Percentiles rank a stretch among this genome's conserved stretches.
Conservation (phyloP, 1,139 yeast species). For the Debaryomyces sp. region DNA sequence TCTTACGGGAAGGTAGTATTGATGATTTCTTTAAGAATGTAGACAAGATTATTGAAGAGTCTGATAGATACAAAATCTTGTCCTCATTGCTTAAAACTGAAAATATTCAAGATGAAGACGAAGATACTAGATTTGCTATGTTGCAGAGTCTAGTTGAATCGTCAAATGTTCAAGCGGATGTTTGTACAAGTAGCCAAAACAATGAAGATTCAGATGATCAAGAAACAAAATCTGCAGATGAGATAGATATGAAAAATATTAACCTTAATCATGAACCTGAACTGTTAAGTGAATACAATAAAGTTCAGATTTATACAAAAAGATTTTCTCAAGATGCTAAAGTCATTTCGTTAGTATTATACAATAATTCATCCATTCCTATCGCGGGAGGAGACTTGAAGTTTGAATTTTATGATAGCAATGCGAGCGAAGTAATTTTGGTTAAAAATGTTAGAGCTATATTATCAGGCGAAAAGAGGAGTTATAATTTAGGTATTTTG, state of each 20-base stretch:
- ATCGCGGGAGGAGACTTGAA: slow-evolving; percentile 35
- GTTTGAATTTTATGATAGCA: slow-evolving; percentile 26
- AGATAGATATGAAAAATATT: not conserved
- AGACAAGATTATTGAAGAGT: slow-evolving; percentile 23
- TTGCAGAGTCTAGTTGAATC: slow-evolving; percentile 23
- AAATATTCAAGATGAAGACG: slow-evolving; percentile 17
- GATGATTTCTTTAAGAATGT: slow-evolving; percentile 25
- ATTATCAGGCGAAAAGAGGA: slow-evolving; percentile 29
- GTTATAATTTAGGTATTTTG: slow-evolving; percentile 19
- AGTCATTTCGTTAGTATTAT: slow-evolving; percentile 30
- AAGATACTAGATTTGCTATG: slow-evolving; percentile 25
- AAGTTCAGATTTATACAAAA: slow-evolving; percentile 19
- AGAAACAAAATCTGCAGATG: not conserved
- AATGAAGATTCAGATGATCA: slow-evolving; percentile 5
- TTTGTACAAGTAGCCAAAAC: not conserved
- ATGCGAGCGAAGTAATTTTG: slow-evolving; percentile 19
- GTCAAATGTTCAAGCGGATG: slow-evolving; percentile 5
- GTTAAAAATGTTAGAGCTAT: slow-evolving; percentile 33
- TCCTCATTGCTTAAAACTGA: slow-evolving; percentile 13
- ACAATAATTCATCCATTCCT: slow-evolving; percentile 25
- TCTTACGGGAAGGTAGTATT: slow-evolving; percentile 22
- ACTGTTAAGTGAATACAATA: not conserved
- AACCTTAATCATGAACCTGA: not conserved
- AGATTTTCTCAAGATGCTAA: slow-evolving; percentile 23
- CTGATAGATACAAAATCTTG: slow-evolving; percentile 31